Percentiles rank a stretch among this genome's conserved stretches.
Evolutionary conservation across 164 flowering plant species (phyloP).

Genomic region (grape (Vitis vinifera)): ASM3070453v1 NC_081806.1:1331501-1332000

Average conservation of each 20-base stretch:
- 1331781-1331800: too few species aligned
- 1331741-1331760: slow-evolving; percentile 57
- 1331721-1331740: slow-evolving; percentile 69
- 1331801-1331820: too few species aligned
- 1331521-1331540: neutral
- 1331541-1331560: slow-evolving; percentile 50
- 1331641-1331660: slow-evolving; percentile 88
- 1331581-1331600: slow-evolving; percentile 79
- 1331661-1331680: slow-evolving; percentile 86
- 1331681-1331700: slow-evolving; percentile 85
- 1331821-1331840: too few species aligned
- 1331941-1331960: too few species aligned
- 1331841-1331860: neutral
- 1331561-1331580: slow-evolving; percentile 78
- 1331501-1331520: neutral
- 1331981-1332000: too few species aligned
- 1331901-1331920: too few species aligned
- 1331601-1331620: slow-evolving; percentile 84
- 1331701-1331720: slow-evolving; percentile 88
- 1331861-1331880: too few species aligned
- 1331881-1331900: too few species aligned
- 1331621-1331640: slow-evolving; percentile 68
- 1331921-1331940: too few species aligned
- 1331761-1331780: slow-evolving; percentile 13
- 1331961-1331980: too few species aligned